phyloP scores from a whole-genome alignment of 2,329 filamentous ascomycete genomes.

The Diaporthe humulicola region DNA sequence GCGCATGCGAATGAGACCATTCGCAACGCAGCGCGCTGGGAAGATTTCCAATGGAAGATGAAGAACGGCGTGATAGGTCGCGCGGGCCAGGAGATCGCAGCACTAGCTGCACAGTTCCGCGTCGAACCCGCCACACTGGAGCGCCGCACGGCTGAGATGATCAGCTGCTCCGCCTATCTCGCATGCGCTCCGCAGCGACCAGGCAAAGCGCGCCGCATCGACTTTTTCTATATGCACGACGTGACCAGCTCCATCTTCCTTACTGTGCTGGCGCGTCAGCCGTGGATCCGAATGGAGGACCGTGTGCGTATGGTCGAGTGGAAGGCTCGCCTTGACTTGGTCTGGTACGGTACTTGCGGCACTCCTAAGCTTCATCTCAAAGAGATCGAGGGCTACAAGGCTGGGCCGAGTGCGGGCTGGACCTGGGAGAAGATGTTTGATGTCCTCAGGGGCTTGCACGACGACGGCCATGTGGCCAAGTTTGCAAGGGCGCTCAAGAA shows the following conservation, averaged over 20 bases:
- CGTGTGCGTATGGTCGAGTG: conserved; percentile 74
- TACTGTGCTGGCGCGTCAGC: conserved; percentile 46
- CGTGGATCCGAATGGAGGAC: conserved; percentile 50
- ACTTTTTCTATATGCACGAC: conserved; percentile 69
- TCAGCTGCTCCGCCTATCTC: conserved; percentile 43
- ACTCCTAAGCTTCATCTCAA: conserved; percentile 53
- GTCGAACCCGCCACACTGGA: conserved; percentile 57
- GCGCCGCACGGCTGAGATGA: conserved; percentile 51
- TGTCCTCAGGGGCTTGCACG: conserved; percentile 44
- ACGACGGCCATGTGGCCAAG: conserved; percentile 54
- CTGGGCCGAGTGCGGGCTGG: conserved; percentile 38
- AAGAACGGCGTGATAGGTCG: conserved; percentile 72
- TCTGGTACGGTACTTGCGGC: conserved; percentile 72
- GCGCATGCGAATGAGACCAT: conserved; percentile 60
- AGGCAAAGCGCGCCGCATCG: conserved; percentile 70
- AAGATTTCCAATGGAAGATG: conserved; percentile 56
- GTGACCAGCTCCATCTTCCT: conserved; percentile 52
- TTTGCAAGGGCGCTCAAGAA: conserved; percentile 51
- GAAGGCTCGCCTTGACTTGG: conserved; percentile 74
- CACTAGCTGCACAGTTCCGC: conserved; percentile 65
- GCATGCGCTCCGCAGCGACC: conserved; percentile 62
- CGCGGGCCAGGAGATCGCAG: conserved; percentile 67
- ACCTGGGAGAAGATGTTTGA: conserved; percentile 47
- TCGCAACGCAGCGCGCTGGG: conserved; percentile 57
- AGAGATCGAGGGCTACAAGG: conserved; percentile 42